A percentile compares a stretch with the other conserved stretches of the same genome.
These are phyloP conservation scores for Arachis stenosperma DNA, from an alignment of 306 rosid species.

Conservation along the genomic window DNA sequence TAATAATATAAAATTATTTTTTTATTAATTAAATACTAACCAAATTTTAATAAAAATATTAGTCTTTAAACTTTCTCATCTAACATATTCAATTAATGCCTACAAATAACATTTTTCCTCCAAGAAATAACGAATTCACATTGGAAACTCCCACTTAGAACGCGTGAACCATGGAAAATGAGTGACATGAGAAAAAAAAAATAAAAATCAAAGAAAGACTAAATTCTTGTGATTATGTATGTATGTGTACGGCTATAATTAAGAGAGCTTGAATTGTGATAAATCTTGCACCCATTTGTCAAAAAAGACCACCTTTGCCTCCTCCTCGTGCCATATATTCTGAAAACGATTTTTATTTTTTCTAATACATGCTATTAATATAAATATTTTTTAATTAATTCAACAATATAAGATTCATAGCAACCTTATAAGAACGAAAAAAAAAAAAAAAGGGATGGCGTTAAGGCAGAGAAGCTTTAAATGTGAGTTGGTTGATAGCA, in stretches of 20 bases:
- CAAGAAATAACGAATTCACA: no score
- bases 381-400: neutral
- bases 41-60: no score
- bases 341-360: constrained; percentile 19
- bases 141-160: constrained; percentile 13
- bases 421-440: constrained; percentile 15
- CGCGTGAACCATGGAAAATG: constrained; percentile 26
- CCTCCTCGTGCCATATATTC: constrained; percentile 29
- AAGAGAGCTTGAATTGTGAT: neutral
- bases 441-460: constrained; percentile 26
- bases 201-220: constrained; percentile 13
- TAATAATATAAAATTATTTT: no score
- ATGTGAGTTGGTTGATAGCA: constrained; percentile 85
- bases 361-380: neutral
- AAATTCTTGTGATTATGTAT: constrained; percentile 9
- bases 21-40: no score
- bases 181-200: constrained; percentile 22
- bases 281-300: constrained; percentile 25
- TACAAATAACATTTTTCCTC: no score
- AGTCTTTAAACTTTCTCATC: no score
- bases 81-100: no score
- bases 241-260: constrained; percentile 38
- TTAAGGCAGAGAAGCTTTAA: constrained; percentile 61
- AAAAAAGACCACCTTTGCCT: constrained; percentile 33
- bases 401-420: constrained; percentile 5